These are phyloP conservation scores for Magnaporthiopsis poae DNA, from an alignment of 2,329 filamentous ascomycete species.

Conservation along the genomic window DNA sequence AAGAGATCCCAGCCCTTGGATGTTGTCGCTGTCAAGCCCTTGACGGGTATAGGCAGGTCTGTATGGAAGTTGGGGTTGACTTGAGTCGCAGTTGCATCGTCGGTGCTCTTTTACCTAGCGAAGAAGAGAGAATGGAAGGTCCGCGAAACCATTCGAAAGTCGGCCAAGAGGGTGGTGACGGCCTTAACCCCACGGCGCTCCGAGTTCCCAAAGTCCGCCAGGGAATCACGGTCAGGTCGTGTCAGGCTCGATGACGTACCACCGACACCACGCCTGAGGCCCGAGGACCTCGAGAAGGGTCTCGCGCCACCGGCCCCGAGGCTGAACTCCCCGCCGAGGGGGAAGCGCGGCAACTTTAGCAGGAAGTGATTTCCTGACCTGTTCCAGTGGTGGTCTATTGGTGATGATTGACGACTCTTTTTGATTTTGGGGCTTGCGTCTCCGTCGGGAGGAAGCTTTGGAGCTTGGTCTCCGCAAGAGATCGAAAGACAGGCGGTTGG, in stretches of 20 bases:
- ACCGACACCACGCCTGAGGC: conserved; percentile 45
- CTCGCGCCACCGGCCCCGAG: conserved; percentile 19
- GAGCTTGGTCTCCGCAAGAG: not conserved
- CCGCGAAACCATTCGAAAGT: conserved; percentile 59
- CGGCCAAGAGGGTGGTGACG: conserved; percentile 51
- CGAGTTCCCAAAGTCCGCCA: conserved; percentile 51
- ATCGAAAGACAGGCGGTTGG: not conserved
- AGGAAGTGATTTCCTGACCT: conserved; percentile 20
- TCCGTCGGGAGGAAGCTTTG: not conserved
- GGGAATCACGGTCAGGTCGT: conserved; percentile 32
- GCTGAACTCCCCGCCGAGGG: conserved; percentile 12
- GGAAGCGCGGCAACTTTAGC: conserved; percentile 26
- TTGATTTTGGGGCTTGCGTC: not conserved
- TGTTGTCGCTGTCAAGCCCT: conserved; percentile 4
- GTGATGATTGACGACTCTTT: not conserved
- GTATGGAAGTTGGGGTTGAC: not conserved
- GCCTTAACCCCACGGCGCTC: conserved; percentile 52
- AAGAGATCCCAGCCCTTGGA: conserved; percentile 12
- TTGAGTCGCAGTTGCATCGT: conserved; percentile 44
- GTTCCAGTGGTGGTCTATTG: not conserved
- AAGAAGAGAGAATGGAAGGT: conserved; percentile 81
- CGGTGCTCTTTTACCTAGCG: conserved; percentile 64
- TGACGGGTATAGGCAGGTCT: not conserved
- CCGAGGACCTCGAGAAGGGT: conserved; percentile 52
- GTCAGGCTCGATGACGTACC: conserved; percentile 46